Conservation (phyloP, 768 basidiomycete genomes). For the Sarcodon aspratus region DNA sequence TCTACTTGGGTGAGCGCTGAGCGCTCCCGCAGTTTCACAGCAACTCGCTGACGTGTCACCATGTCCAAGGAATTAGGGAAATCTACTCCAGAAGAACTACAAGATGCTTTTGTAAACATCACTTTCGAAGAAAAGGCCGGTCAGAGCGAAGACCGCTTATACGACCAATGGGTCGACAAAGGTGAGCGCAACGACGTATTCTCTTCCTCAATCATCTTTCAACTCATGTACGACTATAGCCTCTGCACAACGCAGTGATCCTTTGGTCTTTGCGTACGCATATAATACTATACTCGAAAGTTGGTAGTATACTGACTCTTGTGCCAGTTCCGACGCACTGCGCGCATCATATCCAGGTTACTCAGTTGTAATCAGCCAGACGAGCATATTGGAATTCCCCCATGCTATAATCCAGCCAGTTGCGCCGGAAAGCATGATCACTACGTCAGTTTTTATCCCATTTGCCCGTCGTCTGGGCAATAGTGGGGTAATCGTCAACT, state of each 20-base stretch:
- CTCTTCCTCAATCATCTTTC: neutral
- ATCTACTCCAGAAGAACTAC: conserved; percentile 8
- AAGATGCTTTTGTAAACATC: conserved; percentile 35
- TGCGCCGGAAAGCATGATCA: conserved; percentile 37
- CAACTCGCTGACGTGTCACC: neutral
- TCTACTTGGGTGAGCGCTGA: neutral
- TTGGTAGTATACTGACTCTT: neutral
- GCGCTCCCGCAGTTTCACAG: neutral
- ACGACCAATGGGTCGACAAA: conserved; percentile 39
- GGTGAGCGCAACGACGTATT: conserved; percentile 19
- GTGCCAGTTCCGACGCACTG: conserved; percentile 32
- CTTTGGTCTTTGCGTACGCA: conserved; percentile 34
- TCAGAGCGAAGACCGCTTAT: conserved; percentile 24
- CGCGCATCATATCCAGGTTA: conserved; percentile 50
- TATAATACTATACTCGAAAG: conserved; percentile 1
- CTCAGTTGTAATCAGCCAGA: conserved; percentile 40
- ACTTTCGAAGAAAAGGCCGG: conserved; percentile 23
- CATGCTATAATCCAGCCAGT: conserved; percentile 32
- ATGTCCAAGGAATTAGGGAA: neutral
- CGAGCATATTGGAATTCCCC: conserved; percentile 43
- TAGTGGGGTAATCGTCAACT: conserved; percentile 43
- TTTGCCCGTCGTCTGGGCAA: conserved; percentile 27
- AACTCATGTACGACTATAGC: conserved; percentile 18
- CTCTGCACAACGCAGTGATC: conserved; percentile 38
- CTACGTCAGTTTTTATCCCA: conserved; percentile 36